These are phyloP conservation scores for Pedinophyceae sp. DNA, from an alignment of 139 green algal species.

Conservation along the genomic window DNA sequence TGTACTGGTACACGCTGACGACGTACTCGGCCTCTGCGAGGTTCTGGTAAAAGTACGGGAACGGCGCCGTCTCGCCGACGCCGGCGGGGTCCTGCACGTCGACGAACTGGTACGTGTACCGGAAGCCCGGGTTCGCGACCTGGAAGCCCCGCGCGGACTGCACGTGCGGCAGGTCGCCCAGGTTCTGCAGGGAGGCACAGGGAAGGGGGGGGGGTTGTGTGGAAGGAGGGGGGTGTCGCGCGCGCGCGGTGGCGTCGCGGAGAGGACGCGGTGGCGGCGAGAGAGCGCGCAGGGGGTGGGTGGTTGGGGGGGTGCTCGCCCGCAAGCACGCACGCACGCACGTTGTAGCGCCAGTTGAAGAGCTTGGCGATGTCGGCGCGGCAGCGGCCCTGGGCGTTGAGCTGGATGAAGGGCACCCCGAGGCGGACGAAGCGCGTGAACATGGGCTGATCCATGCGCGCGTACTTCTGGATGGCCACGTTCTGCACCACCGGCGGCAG, in stretches of 20 bases:
- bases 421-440: constrained; percentile 95
- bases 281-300: no score
- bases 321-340: no score
- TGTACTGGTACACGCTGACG: constrained; percentile 76
- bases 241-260: not conserved
- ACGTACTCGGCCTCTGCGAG: constrained; percentile 87
- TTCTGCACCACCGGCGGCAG: constrained; percentile 97
- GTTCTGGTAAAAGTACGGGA: constrained; percentile 93
- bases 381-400: constrained; percentile 83
- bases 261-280: no score
- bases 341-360: constrained; percentile 98
- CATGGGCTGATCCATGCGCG: constrained; percentile 69
- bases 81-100: constrained; percentile 74
- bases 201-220: not conserved
- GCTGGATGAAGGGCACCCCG: constrained; percentile 79
- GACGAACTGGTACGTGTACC: constrained; percentile 81
- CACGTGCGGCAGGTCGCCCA: constrained; percentile 77
- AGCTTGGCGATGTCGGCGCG: constrained; percentile 69
- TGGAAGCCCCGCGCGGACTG: constrained; percentile 20
- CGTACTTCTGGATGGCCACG: constrained; percentile 85
- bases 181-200: no score
- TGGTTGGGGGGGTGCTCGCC: no score
- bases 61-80: constrained; percentile 59
- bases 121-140: constrained; percentile 76
- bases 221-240: not conserved